These are phyloP conservation scores for Sporothrix protearum DNA, from an alignment of 2,329 filamentous ascomycete species.

Conservation along the genomic window DNA sequence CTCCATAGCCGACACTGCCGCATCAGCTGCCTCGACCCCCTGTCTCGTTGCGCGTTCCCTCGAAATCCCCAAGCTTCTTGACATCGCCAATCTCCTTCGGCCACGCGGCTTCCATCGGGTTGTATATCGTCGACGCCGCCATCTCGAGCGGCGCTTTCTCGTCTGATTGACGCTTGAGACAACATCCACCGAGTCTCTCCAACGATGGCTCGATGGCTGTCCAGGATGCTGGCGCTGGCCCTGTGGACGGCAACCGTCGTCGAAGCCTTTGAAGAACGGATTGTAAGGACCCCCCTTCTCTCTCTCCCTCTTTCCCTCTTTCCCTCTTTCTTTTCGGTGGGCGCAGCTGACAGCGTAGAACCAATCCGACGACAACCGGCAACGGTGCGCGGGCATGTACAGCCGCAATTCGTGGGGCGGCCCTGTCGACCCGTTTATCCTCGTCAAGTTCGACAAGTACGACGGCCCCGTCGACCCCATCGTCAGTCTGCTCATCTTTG, in stretches of 20 bases:
- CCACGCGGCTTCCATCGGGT: not conserved
- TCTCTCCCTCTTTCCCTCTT: not conserved
- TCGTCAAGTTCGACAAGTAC: constrained; percentile 68
- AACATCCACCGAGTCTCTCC: not conserved
- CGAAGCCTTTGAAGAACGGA: constrained; percentile 53
- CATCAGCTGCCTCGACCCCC: not conserved
- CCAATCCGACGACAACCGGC: constrained; percentile 69
- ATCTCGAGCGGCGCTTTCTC: not conserved
- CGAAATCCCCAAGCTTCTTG: not conserved
- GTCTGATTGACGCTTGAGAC: not conserved
- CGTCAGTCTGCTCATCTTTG: constrained; percentile 84
- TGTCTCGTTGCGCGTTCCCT: not conserved
- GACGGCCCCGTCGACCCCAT: constrained; percentile 65
- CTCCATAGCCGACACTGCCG: constrained; percentile 3
- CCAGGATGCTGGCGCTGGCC: constrained; percentile 48
- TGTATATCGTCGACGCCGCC: not conserved
- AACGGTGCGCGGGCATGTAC: constrained; percentile 93
- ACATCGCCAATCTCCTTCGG: not conserved
- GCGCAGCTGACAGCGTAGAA: constrained; percentile 49
- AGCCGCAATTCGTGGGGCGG: constrained; percentile 86
- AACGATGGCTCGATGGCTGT: constrained; percentile 55
- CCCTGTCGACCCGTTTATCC: constrained; percentile 81
- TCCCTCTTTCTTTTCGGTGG: no score
- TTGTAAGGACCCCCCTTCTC: constrained; percentile 51
- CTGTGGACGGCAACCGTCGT: constrained; percentile 45